Base-by-base conservation (phyloP, 805 yeast genomes). In the Metschnikowia colocasiae region DNA sequence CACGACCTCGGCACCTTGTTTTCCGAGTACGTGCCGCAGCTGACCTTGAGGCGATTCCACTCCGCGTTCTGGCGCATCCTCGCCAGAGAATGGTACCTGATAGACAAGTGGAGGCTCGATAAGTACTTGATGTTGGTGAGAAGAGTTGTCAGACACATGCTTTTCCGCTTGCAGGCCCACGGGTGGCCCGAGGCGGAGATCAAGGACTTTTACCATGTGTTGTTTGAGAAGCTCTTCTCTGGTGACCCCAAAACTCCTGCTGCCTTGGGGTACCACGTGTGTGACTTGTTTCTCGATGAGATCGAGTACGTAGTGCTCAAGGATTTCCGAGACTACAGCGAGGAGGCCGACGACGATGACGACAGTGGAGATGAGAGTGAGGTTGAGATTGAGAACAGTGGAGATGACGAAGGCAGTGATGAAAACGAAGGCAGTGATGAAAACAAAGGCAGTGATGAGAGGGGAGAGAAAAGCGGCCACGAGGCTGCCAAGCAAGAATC, bases 41-140 rank as follows among this genome's bases (percentile, higher is more conserved):
- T 61, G 4, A 73, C 73, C 64, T 74, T 79, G 61, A 54, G 70
- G 46, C 58, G 59, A 6, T 89, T 90, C 61, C 72, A 80, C 36
- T 73, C 78, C 42, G 85, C 95, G 0, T 94, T 89, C 62, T 94
- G 97, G 96, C 68, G 67, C 23, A 78, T 92, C 15, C 78, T 90
- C 58, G 71, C 78, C 50, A 74, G 81, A 48, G 96, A 94, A 65
- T 94, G 98, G 98, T 75, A 80, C 44, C 73, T 74, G 6, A 78
- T 94, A 46, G 98, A 92, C 67, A 84, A 85, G 54, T 79, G 83
- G 80, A 81, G 99, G 69, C 63, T 91, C 46, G 97, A 94, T 67
- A 94, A 94, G 68, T 94, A 77, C 66, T 80, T 87, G 57, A 67
- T 91, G 67, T 71, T 94, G 56, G 77, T 91, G 53, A 82, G 99